Percentiles rank a stretch among this genome's conserved stretches.
Conservation (phyloP, 108 stramenopile genomes). For the Nitzschia sp. region DNA sequence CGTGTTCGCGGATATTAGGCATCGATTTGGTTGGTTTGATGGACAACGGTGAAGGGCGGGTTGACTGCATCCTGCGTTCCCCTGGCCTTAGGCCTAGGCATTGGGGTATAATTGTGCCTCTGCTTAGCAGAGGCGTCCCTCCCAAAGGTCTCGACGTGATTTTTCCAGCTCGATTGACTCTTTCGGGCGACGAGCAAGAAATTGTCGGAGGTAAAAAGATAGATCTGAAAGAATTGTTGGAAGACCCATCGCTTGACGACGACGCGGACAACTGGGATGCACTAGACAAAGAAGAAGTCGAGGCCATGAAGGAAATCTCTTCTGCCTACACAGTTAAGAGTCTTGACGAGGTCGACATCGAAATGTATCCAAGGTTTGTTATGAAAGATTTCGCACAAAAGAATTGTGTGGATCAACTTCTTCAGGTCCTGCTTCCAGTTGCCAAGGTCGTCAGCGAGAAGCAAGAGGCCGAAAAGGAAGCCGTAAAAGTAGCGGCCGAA, state of each 20-base stretch:
- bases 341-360: slow-evolving; percentile 71
- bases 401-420: slow-evolving; percentile 58
- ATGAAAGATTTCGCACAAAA: slow-evolving; percentile 45
- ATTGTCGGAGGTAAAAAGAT: slow-evolving; percentile 67
- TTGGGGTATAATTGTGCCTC: slow-evolving; percentile 67
- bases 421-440: slow-evolving; percentile 74
- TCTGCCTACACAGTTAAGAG: slow-evolving; percentile 65
- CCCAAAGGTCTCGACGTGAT: slow-evolving; percentile 72
- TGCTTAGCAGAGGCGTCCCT: slow-evolving; percentile 54
- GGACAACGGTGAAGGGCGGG: slow-evolving; percentile 32
- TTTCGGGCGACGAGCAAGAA: slow-evolving; percentile 59
- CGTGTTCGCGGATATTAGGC: slow-evolving; percentile 78
- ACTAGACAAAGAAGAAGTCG: slow-evolving; percentile 82
- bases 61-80: slow-evolving; percentile 75
- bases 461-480: slow-evolving; percentile 72
- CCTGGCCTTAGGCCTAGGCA: slow-evolving; percentile 86
- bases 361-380: slow-evolving; percentile 73
- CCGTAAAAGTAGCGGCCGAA: slow-evolving; percentile 68
- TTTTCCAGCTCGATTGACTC: slow-evolving; percentile 70
- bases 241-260: slow-evolving; percentile 42
- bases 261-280: slow-evolving; percentile 85
- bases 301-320: slow-evolving; percentile 83
- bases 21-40: slow-evolving; percentile 78
- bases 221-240: slow-evolving; percentile 49
- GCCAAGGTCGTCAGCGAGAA: slow-evolving; percentile 71